phyloP scores from a whole-genome alignment of 768 basidiomycete species.

The Ramaria sp. region DNA sequence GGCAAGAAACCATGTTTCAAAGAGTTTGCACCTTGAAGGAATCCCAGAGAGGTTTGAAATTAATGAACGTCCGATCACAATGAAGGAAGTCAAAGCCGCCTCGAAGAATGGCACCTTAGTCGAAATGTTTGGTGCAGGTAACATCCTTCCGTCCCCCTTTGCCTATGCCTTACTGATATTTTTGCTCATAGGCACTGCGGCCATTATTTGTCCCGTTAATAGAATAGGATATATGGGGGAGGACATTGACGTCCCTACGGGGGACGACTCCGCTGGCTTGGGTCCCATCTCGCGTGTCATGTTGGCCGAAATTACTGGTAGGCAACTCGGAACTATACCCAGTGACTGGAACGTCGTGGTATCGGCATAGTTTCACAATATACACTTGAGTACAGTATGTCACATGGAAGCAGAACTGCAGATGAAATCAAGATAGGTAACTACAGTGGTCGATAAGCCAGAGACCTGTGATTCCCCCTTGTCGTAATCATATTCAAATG shows the following conservation, averaged over 20 bases:
- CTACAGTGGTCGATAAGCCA: too few species aligned
- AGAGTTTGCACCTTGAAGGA: constrained; percentile 32
- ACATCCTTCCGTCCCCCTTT: not conserved
- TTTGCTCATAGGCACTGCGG: constrained; percentile 34
- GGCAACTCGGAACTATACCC: constrained; percentile 67
- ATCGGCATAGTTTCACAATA: constrained; percentile 13
- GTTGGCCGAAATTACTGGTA: constrained; percentile 39
- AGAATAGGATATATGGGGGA: constrained; percentile 48
- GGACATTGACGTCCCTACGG: constrained; percentile 46
- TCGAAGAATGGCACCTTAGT: constrained; percentile 30
- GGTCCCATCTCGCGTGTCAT: constrained; percentile 50
- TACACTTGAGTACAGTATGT: too few species aligned
- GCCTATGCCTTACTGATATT: not conserved
- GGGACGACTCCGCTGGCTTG: constrained; percentile 51
- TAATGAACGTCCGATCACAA: constrained; percentile 61
- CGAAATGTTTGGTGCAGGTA: constrained; percentile 40
- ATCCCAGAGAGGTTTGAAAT: constrained; percentile 48
- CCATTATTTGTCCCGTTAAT: constrained; percentile 39
- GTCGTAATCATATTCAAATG: too few species aligned
- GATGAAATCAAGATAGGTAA: too few species aligned
- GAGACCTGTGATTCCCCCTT: too few species aligned
- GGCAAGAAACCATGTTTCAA: constrained; percentile 45
- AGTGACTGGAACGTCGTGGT: constrained; percentile 73
- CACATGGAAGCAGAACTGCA: too few species aligned
- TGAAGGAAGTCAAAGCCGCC: constrained; percentile 59